These are phyloP conservation scores for Starmerella etchellsii DNA, from an alignment of 805 yeast genomes.

Conservation along the genomic window DNA sequence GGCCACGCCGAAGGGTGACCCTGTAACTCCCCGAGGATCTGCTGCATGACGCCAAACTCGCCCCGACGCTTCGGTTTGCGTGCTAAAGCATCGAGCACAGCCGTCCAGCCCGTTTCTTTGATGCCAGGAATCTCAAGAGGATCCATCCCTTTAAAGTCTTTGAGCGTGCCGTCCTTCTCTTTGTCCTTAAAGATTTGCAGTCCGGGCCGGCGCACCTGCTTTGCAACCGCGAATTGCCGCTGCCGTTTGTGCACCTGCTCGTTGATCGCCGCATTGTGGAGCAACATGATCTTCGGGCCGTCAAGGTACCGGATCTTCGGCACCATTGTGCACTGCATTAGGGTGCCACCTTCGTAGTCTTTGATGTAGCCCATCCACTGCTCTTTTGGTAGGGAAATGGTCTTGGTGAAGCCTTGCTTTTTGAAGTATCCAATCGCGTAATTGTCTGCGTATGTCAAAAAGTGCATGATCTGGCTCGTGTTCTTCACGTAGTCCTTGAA, in stretches of 20 bases:
- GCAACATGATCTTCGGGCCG: conserved; percentile 65
- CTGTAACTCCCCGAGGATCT: conserved; percentile 72
- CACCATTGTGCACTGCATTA: conserved; percentile 93
- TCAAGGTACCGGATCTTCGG: conserved; percentile 83
- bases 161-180: neutral
- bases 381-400: conserved; percentile 68
- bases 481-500: conserved; percentile 86
- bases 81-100: conserved; percentile 94
- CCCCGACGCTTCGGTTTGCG: conserved; percentile 90
- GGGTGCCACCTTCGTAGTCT: conserved; percentile 97
- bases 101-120: conserved; percentile 92
- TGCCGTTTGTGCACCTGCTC: conserved; percentile 60
- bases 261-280: conserved; percentile 86
- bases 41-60: conserved; percentile 87
- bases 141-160: conserved; percentile 33
- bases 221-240: conserved; percentile 28
- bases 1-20: conserved; percentile 99
- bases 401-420: conserved; percentile 96
- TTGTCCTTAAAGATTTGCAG: conserved; percentile 45
- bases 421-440: conserved; percentile 98
- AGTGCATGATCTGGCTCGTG: conserved; percentile 73
- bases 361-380: conserved; percentile 98
- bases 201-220: conserved; percentile 44
- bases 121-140: conserved; percentile 84
- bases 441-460: conserved; percentile 93